phyloP scores from a whole-genome alignment of 441 rosid species.

The Brassica hybrid region DNA sequence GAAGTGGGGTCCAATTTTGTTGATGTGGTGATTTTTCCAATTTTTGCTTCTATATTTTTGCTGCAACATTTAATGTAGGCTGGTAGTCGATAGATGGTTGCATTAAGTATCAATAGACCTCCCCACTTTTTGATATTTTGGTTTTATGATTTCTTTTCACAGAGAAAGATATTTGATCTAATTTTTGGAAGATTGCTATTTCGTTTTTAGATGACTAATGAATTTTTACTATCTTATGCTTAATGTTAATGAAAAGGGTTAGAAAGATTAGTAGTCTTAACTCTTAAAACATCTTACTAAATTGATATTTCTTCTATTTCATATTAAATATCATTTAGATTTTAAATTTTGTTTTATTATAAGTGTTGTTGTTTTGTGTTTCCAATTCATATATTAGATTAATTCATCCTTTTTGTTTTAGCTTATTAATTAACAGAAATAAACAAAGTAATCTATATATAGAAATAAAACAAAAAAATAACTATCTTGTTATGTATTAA shows the following conservation, averaged over 20 bases:
- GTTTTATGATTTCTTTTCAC: constrained; percentile 4
- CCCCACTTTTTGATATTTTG: constrained; percentile 4
- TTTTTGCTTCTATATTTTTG: not conserved
- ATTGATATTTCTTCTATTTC: not conserved
- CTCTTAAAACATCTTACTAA: not conserved
- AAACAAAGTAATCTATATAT: too few species aligned
- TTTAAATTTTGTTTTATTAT: too few species aligned
- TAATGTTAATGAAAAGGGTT: not conserved
- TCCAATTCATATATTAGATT: too few species aligned
- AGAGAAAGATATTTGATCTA: constrained; percentile 5
- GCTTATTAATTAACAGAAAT: too few species aligned
- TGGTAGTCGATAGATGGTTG: constrained; percentile 46
- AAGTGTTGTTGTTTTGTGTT: too few species aligned
- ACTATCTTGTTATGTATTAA: too few species aligned
- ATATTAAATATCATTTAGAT: too few species aligned
- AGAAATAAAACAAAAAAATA: too few species aligned
- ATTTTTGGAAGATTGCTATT: constrained; percentile 4
- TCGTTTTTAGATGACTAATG: not conserved
- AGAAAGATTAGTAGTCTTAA: not conserved
- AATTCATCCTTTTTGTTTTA: too few species aligned
- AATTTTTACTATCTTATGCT: not conserved
- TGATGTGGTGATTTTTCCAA: constrained; percentile 35
- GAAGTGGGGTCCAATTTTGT: constrained; percentile 23
- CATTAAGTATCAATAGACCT: constrained; percentile 36
- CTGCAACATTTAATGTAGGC: constrained; percentile 36